Conservation (phyloP, 1,284 basidiomycete genomes). For the Neonothopanus nambi region DNA sequence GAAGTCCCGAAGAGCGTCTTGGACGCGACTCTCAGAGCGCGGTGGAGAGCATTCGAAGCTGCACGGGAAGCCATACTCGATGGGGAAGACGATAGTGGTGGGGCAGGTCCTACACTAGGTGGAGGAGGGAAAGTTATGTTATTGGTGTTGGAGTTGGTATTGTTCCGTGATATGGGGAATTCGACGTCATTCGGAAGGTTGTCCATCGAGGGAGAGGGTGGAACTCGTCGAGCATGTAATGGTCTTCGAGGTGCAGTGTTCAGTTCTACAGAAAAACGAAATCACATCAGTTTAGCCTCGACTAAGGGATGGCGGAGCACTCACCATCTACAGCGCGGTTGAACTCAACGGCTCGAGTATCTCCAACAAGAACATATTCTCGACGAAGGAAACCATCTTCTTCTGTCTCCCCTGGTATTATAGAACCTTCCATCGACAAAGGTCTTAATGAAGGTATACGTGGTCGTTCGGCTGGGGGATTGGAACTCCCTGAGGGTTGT, state of each 20-base stretch:
- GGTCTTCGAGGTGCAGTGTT: slow-evolving; percentile 57
- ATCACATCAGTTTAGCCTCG: slow-evolving; percentile 5
- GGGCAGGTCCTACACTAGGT: slow-evolving; percentile 41
- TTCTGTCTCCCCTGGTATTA: slow-evolving; percentile 80
- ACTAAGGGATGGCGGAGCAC: slow-evolving; percentile 4
- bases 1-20: slow-evolving; percentile 82
- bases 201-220: slow-evolving; percentile 46
- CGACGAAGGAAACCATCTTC: slow-evolving; percentile 73
- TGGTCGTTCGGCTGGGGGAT: slow-evolving; percentile 7
- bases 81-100: slow-evolving; percentile 64
- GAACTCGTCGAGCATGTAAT: slow-evolving; percentile 50
- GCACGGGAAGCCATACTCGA: slow-evolving; percentile 58
- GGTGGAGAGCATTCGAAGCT: slow-evolving; percentile 75
- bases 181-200: slow-evolving; percentile 30
- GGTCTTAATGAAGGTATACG: slow-evolving; percentile 25
- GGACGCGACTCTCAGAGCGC: slow-evolving; percentile 87
- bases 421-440: slow-evolving; percentile 61
- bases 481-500: slow-evolving; percentile 10
- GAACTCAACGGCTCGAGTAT: slow-evolving; percentile 74
- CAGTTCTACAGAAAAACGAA: slow-evolving; percentile 50
- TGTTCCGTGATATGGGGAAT: slow-evolving; percentile 29
- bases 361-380: slow-evolving; percentile 79
- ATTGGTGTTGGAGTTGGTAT: too few relatives aligned
- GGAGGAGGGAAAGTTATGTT: slow-evolving; percentile 69
- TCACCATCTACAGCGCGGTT: slow-evolving; percentile 77